phyloP scores from a whole-genome alignment of 2,329 filamentous ascomycete species.

The Daldinia sp. region DNA sequence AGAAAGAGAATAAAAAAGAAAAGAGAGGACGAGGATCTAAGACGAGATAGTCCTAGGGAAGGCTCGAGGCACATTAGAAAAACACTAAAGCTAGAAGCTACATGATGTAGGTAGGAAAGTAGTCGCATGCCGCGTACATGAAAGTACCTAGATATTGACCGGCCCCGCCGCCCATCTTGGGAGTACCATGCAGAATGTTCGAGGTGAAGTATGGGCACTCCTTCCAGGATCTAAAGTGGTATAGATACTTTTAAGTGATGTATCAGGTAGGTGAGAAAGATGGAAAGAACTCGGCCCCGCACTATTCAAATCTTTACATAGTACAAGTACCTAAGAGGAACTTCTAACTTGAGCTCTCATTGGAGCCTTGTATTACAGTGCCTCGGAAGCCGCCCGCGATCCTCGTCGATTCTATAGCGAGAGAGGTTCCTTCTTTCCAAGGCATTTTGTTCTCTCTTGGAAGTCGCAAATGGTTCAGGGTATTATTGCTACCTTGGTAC shows the following conservation, averaged over 20 bases:
- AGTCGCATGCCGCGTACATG: conserved; percentile 14
- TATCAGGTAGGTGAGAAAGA: conserved; percentile 33
- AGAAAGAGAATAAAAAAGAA: neutral
- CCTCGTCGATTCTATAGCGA: conserved; percentile 32
- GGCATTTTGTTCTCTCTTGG: conserved; percentile 9
- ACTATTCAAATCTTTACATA: conserved; percentile 40
- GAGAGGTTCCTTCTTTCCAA: conserved; percentile 1
- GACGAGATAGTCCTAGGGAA: conserved; percentile 16
- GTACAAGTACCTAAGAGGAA: conserved; percentile 36
- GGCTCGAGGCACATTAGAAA: neutral
- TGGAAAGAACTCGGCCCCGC: conserved; percentile 32
- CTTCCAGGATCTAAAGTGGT: neutral
- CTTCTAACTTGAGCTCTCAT: conserved; percentile 25
- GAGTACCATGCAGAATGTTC: conserved; percentile 10
- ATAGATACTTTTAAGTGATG: conserved; percentile 12
- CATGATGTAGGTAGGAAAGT: neutral
- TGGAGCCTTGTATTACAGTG: conserved; percentile 36
- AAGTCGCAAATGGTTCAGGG: conserved; percentile 7
- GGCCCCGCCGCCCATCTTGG: conserved; percentile 23
- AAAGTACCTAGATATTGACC: conserved; percentile 15
- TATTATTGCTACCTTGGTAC: neutral
- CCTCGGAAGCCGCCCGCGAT: conserved; percentile 40
- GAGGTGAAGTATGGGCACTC: conserved; percentile 7
- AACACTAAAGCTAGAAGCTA: neutral
- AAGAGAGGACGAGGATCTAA: neutral